These are phyloP conservation scores for Zygosaccharomyces pseudorouxii DNA, from an alignment of 805 yeast genomes.

Conservation along the genomic window DNA sequence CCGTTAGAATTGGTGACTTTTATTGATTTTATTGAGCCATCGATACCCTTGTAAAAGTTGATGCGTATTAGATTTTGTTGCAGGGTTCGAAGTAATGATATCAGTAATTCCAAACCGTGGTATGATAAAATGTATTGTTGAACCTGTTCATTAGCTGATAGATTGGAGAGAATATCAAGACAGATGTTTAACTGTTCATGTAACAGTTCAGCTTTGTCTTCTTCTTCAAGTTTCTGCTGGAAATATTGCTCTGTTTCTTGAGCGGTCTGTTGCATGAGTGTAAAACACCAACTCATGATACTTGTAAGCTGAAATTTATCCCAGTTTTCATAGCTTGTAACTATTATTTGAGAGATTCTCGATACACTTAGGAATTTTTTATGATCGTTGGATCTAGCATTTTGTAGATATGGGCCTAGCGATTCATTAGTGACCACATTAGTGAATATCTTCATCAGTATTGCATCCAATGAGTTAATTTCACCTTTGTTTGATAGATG, in stretches of 20 bases:
- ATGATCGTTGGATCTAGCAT: slow-evolving; percentile 11
- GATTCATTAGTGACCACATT: slow-evolving; percentile 36
- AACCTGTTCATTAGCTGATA: slow-evolving; percentile 35
- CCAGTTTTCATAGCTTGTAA: slow-evolving; percentile 38
- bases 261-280: slow-evolving; percentile 27
- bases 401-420: slow-evolving; percentile 30
- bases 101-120: slow-evolving; percentile 35
- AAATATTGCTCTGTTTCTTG: slow-evolving; percentile 27
- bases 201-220: slow-evolving; percentile 18
- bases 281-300: slow-evolving; percentile 39
- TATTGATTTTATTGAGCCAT: slow-evolving; percentile 19
- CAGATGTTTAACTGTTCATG: slow-evolving; percentile 31
- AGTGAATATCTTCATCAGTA: slow-evolving; percentile 28
- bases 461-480: slow-evolving; percentile 18
- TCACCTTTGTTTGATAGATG: slow-evolving; percentile 1
- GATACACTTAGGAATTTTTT: slow-evolving; percentile 18
- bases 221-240: slow-evolving; percentile 12
- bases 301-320: slow-evolving; percentile 37
- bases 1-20: slow-evolving; percentile 26
- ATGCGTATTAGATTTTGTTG: slow-evolving; percentile 35
- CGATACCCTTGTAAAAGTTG: slow-evolving; percentile 27
- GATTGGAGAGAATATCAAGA: slow-evolving; percentile 35
- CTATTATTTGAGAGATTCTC: slow-evolving; percentile 31
- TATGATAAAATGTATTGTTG: slow-evolving; percentile 37
- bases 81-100: slow-evolving; percentile 30